A percentile compares a stretch with the other conserved stretches of the same genome.
These are phyloP conservation scores for Aspergillus japonicus DNA, from an alignment of 2,329 filamentous ascomycete species.

Conservation along the genomic window DNA sequence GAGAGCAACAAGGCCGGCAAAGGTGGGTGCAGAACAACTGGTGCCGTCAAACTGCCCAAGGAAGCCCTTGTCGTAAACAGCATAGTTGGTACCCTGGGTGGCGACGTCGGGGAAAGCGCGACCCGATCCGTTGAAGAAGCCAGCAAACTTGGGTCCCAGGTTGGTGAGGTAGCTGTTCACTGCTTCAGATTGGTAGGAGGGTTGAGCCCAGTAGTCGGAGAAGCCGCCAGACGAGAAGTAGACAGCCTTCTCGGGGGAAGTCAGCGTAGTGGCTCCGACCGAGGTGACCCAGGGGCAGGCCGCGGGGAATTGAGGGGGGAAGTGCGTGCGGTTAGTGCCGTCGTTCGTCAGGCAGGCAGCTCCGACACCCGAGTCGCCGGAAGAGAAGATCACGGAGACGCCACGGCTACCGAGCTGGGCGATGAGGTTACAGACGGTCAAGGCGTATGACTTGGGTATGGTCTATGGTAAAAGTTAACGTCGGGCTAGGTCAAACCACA, in stretches of 20 bases:
- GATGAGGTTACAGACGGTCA: slow-evolving; percentile 44
- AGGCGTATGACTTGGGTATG: slow-evolving; percentile 38
- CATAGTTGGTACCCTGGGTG: slow-evolving; percentile 36
- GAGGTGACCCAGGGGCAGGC: slow-evolving; percentile 42
- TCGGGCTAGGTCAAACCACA: neutral
- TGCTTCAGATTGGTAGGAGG: slow-evolving; percentile 35
- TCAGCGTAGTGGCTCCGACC: slow-evolving; percentile 42
- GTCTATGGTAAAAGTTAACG: slow-evolving; percentile 20
- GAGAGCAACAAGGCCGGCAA: slow-evolving; percentile 59
- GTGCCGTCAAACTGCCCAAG: slow-evolving; percentile 39
- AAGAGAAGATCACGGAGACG: slow-evolving; percentile 50
- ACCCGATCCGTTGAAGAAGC: slow-evolving; percentile 35
- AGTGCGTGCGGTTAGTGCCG: slow-evolving; percentile 38
- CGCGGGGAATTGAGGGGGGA: slow-evolving; percentile 45
- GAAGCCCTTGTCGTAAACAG: slow-evolving; percentile 32
- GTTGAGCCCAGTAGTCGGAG: slow-evolving; percentile 37
- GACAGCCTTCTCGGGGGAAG: slow-evolving; percentile 39
- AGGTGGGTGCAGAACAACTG: slow-evolving; percentile 57
- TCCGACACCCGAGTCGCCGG: slow-evolving; percentile 50
- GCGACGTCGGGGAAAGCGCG: slow-evolving; percentile 45
- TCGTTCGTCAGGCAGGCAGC: slow-evolving; percentile 34
- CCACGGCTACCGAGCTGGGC: slow-evolving; percentile 53
- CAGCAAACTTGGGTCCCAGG: slow-evolving; percentile 25
- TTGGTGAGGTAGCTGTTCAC: slow-evolving; percentile 36
- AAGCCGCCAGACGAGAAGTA: slow-evolving; percentile 46